Conservation (phyloP, 306 rosid genomes). For the Dalbergia cultrata region DNA sequence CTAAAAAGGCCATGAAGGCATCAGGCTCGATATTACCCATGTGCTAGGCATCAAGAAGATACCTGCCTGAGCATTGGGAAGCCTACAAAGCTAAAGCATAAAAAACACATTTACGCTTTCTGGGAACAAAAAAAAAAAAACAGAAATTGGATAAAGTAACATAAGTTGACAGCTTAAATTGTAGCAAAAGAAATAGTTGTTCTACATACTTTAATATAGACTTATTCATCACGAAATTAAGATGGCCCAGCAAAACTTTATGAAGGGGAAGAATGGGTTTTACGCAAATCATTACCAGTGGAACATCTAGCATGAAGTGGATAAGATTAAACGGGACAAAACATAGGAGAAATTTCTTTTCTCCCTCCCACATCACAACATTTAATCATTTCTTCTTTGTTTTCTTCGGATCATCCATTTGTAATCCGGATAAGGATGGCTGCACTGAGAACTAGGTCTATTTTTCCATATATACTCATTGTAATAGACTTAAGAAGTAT, state of each 20-base stretch:
- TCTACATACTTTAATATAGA: constrained; percentile 9
- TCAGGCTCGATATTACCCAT: constrained; percentile 23
- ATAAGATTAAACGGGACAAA: constrained; percentile 22
- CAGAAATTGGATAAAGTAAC: constrained; percentile 9
- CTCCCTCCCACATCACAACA: constrained; percentile 12
- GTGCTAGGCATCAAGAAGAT: constrained; percentile 40
- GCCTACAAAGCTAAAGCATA: constrained; percentile 38
- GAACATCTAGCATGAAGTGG: neutral
- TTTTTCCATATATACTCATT: constrained; percentile 36
- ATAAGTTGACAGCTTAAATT: constrained; percentile 17
- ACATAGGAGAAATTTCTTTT: constrained; percentile 6
- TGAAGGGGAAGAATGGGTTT: constrained; percentile 14
- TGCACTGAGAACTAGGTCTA: constrained; percentile 1
- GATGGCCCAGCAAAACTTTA: constrained; percentile 25
- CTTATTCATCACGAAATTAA: constrained; percentile 25
- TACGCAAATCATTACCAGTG: constrained; percentile 5
- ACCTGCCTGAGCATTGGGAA: constrained; percentile 29
- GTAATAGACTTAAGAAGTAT: constrained; percentile 13
- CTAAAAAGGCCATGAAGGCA: constrained; percentile 25
- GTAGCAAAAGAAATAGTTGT: neutral
- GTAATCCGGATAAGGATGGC: constrained; percentile 23
- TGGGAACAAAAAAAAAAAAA: neutral
- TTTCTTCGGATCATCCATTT: constrained; percentile 27
- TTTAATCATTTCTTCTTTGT: constrained; percentile 14
- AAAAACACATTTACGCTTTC: constrained; percentile 11